Conservation (phyloP, 2,329 filamentous ascomycete species). For the Cercospora janseana region DNA sequence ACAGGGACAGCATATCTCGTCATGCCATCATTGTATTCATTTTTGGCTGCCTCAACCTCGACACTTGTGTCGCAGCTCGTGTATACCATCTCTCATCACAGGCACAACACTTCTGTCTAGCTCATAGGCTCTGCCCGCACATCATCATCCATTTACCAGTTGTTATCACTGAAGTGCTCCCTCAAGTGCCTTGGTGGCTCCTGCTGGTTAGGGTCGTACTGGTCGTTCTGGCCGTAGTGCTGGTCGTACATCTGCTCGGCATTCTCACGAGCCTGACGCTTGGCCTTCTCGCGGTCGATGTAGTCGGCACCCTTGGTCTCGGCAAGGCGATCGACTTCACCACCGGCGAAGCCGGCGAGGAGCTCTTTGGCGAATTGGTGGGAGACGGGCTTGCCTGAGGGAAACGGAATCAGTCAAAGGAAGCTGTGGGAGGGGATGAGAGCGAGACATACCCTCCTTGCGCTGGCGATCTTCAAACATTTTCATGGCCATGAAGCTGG, state of each 20-base stretch:
- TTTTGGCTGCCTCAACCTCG: no score
- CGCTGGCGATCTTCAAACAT: slow-evolving; percentile 74
- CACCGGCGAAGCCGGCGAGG: slow-evolving; percentile 68
- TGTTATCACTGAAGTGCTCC: slow-evolving; percentile 33
- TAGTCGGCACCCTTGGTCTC: slow-evolving; percentile 55
- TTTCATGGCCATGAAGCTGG: slow-evolving; percentile 78
- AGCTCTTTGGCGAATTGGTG: slow-evolving; percentile 78
- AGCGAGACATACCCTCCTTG: slow-evolving; percentile 49
- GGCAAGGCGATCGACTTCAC: slow-evolving; percentile 72
- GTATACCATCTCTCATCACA: no score
- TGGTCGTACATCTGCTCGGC: slow-evolving; percentile 51
- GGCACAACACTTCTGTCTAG: background rate
- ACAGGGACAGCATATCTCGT: no score
- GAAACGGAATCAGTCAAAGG: background rate
- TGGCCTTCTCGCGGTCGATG: slow-evolving; percentile 50
- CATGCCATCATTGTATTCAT: no score
- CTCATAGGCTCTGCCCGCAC: no score
- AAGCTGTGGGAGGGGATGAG: background rate
- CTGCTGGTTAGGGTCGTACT: slow-evolving; percentile 49
- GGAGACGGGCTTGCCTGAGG: slow-evolving; percentile 65
- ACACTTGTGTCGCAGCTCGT: no score
- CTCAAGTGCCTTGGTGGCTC: slow-evolving; percentile 36
- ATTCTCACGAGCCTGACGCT: slow-evolving; percentile 45
- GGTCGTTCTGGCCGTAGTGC: slow-evolving; percentile 48
- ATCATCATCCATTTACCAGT: slow-evolving; percentile 20